Evolutionary conservation across 2,329 filamentous ascomycete genomes (phyloP), one percentile per base, ranked within the genome.

Genomic region (Raffaelea ambrosiae): DNA sequence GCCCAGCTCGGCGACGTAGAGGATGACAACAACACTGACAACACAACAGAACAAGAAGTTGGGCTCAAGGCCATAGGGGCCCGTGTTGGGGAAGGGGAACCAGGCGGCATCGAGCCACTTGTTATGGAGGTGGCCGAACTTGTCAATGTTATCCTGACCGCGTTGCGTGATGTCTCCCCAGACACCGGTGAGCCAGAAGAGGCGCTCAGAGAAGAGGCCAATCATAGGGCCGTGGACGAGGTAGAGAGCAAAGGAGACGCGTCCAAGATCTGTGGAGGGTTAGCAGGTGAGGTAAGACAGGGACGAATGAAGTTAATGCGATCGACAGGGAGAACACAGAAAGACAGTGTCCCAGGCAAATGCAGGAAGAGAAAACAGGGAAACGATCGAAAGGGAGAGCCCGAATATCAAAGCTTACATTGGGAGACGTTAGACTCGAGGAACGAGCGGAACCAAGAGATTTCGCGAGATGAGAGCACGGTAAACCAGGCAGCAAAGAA

Each of bases 181-280:
- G 40, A 41, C 40, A 19, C 40, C 40, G 14, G 40, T 23, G 20
- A 41, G 40, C 40, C 40, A 41, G 40, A 41, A 85, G 1, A 87
- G 23, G 38, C 81, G 67, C 57, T 86, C 78, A 3, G 78, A 81
- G 2, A 83, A 47, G 0, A 68, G 69, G 70, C 69, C 75, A 1
- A 84, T 63, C 2, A 84, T 59, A 0, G 79, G 79, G 0, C 79
- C 80, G 53, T 84, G 81, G 11, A 82, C 68, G 14, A 84, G 66
- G 60, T 84, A 84, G 5, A 84, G 63, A 2, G 74, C 69, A 57
- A 74, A 84, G 0, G 77, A 82, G 47, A 83, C 69, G 38, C 73
- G 71, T 0, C 79, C 80, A 3, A 84, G 68, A 50, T 80, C 39
- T 40, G 16, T 4, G 18, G 35, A 5, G 8, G 39, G 19, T 40